Percentiles rank a stretch among this genome's conserved stretches.
These are phyloP conservation scores for Candida andamanensis DNA, from an alignment of 805 yeast species.

Conservation along the genomic window DNA sequence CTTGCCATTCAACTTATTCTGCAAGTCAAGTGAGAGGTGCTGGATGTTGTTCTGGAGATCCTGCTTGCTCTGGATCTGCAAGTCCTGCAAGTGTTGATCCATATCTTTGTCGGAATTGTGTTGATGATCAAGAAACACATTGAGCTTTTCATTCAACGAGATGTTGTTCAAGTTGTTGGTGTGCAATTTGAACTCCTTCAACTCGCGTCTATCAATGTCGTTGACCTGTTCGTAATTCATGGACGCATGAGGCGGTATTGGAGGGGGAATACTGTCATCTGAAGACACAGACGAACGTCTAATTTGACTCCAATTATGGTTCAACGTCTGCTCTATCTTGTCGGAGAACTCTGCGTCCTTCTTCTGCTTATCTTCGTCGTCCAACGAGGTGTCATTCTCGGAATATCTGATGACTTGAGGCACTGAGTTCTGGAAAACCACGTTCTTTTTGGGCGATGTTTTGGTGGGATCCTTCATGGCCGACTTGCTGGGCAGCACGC, in stretches of 20 bases:
- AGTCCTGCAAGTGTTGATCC: conserved; percentile 31
- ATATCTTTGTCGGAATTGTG: conserved; percentile 16
- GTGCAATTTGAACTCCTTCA: conserved; percentile 17
- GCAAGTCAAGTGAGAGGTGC: conserved; percentile 26
- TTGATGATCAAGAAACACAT: conserved; percentile 29
- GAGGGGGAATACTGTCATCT: conserved; percentile 19
- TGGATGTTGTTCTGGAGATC: conserved; percentile 32
- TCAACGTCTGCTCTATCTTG: conserved; percentile 16
- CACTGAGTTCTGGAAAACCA: conserved; percentile 25
- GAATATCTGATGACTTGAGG: conserved; percentile 32
- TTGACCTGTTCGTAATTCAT: conserved; percentile 8
- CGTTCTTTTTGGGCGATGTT: conserved; percentile 36
- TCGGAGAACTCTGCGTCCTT: conserved; percentile 7
- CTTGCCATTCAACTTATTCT: conserved; percentile 11
- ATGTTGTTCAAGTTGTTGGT: conserved; percentile 25
- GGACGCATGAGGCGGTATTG: conserved; percentile 24
- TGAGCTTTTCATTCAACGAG: conserved; percentile 42
- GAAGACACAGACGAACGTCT: conserved; percentile 10
- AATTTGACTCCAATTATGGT: conserved; percentile 13
- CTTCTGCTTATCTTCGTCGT: conserved; percentile 5
- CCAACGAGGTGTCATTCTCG: conserved; percentile 1
- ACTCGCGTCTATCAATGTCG: conserved; percentile 11
- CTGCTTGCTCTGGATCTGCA: conserved; percentile 19
- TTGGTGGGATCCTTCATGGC: conserved; percentile 25
- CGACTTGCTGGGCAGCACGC: conserved; percentile 34